Base-by-base conservation (phyloP, 768 basidiomycete genomes). In the Paxillus involutus region DNA sequence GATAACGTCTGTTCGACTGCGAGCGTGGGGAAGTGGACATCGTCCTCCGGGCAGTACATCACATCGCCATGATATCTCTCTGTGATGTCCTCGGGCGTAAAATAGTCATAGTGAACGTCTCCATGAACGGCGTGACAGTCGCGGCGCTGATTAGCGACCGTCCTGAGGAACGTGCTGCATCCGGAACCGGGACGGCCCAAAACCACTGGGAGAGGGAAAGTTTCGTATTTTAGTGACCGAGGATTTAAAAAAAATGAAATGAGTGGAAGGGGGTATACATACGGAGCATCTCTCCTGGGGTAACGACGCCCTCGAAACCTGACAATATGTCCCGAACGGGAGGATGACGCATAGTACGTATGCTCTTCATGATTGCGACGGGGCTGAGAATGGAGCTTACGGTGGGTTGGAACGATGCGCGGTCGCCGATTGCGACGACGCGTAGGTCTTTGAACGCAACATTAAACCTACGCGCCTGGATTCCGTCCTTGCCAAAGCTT, bases 121-220 rank as follows among this genome's bases (percentile, higher is more conserved):
- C 73, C 74, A 6, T 77, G 63, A 52, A 84, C 76, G 16, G 58
- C 60, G 39, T 74, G 56, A 58, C 70, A 81, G 4, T 72, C 74
- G 13, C 63, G 64, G 10, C 76, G 72, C 49, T 77, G 71, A 60
- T 80, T 80, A 3, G 80, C 71, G 49, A 82, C 67, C 1, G 76
- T 77, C 64, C 83, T 84, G 46, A 84, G 68, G 52, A 84, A 71
- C 0, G 81, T 75, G 19, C 68, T 71, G 54, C 77, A 78, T 16
- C 77, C 77, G 5, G 90, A 84, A 11, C 88, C 89, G 0, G 92
- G 93, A 26, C 90, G 81, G 19, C 91, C 93, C 35, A 94, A 79
- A 12, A 94, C 91, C 14, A 94, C 88, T 89, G 61, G 7, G 49
- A 7, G 9, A 33, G 11, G 2, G 11, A 29, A 11, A 6, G 3